Base-by-base conservation (phyloP, 2,329 filamentous ascomycete species). In the Stagonosporopsis vannaccii region DNA sequence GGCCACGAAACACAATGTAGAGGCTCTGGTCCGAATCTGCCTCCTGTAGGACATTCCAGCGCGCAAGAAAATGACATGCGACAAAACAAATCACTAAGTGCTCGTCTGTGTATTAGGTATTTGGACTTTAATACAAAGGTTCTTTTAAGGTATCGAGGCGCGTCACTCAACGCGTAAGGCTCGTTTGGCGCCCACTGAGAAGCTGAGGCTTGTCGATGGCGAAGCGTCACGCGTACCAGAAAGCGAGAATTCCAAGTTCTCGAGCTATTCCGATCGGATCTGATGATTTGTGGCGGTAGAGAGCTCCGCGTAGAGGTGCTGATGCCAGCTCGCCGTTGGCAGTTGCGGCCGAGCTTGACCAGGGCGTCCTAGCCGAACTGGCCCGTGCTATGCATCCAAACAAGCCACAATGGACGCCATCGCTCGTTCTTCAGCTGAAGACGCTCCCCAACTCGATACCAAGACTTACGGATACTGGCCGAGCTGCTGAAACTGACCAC, bases 361-460 rank as follows among this genome's bases (percentile, higher is more conserved):
- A 62, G 61, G 61, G 58, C 52, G 62, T 57, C 59, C 65, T 62
- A 65, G 55, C 43, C 50, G 50, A 54, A 52, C 32, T 20, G 61
- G 49, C 33, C 58, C 54, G 61, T 63, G 65, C 57, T 41, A 23
- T 35, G 39, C 56, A 42, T 51, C 41, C 47, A 42, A 54, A 26
- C 48, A 59, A 67, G 69, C 70, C 69, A 73, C 68, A 65, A 26
- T 49, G 50, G 53, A 70, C 71, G 71, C 71, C 72, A 72, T 61
- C 62, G 56, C 66, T 62, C 60, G 40, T 50, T 60, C 61, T 59
- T 65, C 67, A 74, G 72, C 71, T 74, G 71, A 74, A 65, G n/a
- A 56, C 46, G 22, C 55, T 59, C 57, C 59, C 36, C 49, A 57
- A 50, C 51, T 53, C 57, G 25, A 30, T 57, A 56, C 64, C 64